Evolutionary conservation across 2,329 filamentous ascomycete genomes (phyloP), one percentile per base, ranked within the genome.

Genomic region (Botrytis deweyae): DNA sequence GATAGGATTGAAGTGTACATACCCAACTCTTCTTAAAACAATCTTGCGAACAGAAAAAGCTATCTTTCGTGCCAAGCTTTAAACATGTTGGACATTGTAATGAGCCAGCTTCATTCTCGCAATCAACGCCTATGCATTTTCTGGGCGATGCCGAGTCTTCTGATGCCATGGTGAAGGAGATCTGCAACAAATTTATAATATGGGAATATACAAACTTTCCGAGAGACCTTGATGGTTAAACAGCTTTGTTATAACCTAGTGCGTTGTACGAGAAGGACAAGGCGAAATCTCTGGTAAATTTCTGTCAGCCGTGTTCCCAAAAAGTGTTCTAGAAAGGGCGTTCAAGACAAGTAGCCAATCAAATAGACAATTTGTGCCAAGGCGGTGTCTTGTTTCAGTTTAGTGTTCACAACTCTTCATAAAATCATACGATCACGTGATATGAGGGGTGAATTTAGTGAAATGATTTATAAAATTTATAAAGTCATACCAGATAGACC

Each of bases 11-110:
- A 36, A 62, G 29, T 20, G 36, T 40, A 76, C 89, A 79, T 90
- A 98, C 96, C 96, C 96, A 99, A 86, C 94, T 99, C 83, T 91
- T 92, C 88, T 98, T 98, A 86, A 99, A 99, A 87, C 96, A 99
- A 79, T 98, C 96, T 83, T 99, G 96, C 42, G 94, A 94, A 86
- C 96, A 99, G 85, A 98, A 99, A 84, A 91, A 98, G 85, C 94
- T 97, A 81, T 96, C 93, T 81, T 95, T 90, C 79, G 91, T 91
- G 72, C 92, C 93, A 63, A 95, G 86, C 84, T 97, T 98, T 80
- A 98, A 87, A 82, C 96, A 99, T 68, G 93, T 98, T 72, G 96
- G 96, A 83, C 96, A 99, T 83, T 98, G 95, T 65, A 99, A 86
- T 72, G 91, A 87, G 75, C 93, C 91, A 73, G 95, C 95, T 76